A percentile compares a stretch with the other conserved stretches of the same genome.
These are phyloP conservation scores for Ilex asprella DNA, from an alignment of 257 asterid species.

Conservation along the genomic window DNA sequence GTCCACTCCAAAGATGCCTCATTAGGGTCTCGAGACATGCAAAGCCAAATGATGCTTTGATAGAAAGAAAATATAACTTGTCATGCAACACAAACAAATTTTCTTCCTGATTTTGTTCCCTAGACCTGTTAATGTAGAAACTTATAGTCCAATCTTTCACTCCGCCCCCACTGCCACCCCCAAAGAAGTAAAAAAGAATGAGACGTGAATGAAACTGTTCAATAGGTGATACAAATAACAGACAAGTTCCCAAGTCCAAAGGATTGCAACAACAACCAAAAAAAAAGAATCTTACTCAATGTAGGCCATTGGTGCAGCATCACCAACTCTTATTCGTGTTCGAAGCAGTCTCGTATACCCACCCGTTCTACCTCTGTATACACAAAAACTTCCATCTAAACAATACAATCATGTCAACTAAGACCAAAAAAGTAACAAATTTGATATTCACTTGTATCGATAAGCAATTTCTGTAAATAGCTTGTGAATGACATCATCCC, in stretches of 20 bases:
- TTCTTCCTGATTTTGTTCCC: no score
- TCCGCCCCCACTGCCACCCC: no score
- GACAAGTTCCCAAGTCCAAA: neutral
- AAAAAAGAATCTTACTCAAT: conserved; percentile 53
- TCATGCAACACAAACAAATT: no score
- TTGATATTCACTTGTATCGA: conserved; percentile 69
- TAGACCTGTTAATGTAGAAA: no score
- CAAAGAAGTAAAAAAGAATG: no score
- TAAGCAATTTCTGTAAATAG: conserved; percentile 86
- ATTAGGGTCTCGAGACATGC: no score
- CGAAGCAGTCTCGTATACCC: conserved; percentile 94
- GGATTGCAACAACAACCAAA: neutral
- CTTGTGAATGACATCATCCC: conserved; percentile 91
- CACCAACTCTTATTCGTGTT: conserved; percentile 87
- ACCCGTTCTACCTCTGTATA: conserved; percentile 64
- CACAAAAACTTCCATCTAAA: conserved; percentile 1
- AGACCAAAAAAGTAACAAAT: conserved; percentile 2
- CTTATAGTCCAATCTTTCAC: no score
- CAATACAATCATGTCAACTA: neutral
- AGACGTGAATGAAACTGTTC: neutral
- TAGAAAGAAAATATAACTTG: no score
- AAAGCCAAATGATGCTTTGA: no score
- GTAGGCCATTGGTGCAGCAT: conserved; percentile 91
- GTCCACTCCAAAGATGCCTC: no score
- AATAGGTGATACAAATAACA: neutral